Conservation (phyloP, 768 basidiomycete species). For the Mycena capillaripes region DNA sequence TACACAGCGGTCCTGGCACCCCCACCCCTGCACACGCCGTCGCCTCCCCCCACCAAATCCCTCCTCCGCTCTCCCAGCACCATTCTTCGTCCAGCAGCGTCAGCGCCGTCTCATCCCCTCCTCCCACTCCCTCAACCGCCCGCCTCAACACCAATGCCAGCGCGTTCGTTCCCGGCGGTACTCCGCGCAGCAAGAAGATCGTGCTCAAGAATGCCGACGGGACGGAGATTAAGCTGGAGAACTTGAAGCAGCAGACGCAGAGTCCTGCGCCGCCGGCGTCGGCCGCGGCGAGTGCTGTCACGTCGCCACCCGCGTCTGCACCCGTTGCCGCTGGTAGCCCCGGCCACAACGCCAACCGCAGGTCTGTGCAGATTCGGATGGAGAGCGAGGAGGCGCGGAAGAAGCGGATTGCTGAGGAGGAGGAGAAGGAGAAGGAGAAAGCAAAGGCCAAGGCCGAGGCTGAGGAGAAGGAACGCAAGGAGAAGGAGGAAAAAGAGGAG, state of each 20-base stretch:
- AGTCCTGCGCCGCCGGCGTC: conserved; percentile 56
- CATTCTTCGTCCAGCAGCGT: conserved; percentile 62
- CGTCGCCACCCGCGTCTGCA: conserved; percentile 46
- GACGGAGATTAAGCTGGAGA: conserved; percentile 71
- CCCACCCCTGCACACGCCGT: conserved; percentile 76
- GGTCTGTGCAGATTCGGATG: conserved; percentile 66
- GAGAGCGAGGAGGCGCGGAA: conserved; percentile 71
- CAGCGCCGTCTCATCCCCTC: conserved; percentile 70
- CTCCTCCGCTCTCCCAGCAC: conserved; percentile 61
- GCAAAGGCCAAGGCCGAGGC: conserved; percentile 48
- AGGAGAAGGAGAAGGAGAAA: conserved; percentile 52
- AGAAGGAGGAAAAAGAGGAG: conserved; percentile 57
- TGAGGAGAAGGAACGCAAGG: conserved; percentile 58
- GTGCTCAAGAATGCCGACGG: conserved; percentile 78
- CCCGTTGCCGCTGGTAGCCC: conserved; percentile 51
- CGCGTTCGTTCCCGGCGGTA: conserved; percentile 72
- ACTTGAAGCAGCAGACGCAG: conserved; percentile 59
- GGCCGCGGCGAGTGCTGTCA: conserved; percentile 47
- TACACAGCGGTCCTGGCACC: conserved; percentile 67
- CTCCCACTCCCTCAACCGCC: conserved; percentile 73
- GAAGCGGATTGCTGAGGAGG: conserved; percentile 62
- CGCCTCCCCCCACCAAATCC: conserved; percentile 53
- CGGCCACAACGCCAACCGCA: conserved; percentile 52
- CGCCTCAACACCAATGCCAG: conserved; percentile 75
- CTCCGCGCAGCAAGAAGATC: conserved; percentile 55